Conservation (phyloP, 225 moss, liverwort and hornwort genomes). For the Bryoerythrophyllum caledonicum region DNA sequence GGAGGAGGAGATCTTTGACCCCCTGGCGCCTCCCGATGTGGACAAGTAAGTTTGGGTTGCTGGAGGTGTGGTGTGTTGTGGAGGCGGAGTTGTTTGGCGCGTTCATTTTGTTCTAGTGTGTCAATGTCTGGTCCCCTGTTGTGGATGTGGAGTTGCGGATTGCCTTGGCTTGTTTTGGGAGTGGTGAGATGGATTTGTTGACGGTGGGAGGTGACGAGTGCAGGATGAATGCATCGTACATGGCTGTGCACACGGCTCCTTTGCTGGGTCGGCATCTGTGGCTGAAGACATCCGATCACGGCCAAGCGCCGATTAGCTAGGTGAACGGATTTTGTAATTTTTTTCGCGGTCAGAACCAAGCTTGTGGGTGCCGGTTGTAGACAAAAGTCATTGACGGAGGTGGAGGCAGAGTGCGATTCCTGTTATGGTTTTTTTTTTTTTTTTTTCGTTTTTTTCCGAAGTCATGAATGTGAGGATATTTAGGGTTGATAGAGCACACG, state of each 20-base stretch:
- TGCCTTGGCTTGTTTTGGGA: neutral
- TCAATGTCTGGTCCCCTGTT: neutral
- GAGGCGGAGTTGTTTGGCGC: neutral
- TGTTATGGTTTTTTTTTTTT: neutral
- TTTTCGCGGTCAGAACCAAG: conserved; percentile 13
- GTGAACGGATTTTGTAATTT: neutral
- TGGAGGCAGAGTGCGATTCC: conserved; percentile 33
- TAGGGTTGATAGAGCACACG: conserved; percentile 34
- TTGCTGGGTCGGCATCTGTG: conserved; percentile 96
- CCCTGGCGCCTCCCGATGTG: conserved; percentile 90
- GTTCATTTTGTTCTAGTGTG: neutral
- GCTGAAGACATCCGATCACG: conserved; percentile 98
- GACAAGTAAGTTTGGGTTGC: conserved; percentile 79
- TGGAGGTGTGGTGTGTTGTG: neutral
- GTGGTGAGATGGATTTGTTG: neutral
- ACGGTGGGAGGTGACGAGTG: conserved; percentile 36
- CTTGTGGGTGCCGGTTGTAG: conserved; percentile 35
- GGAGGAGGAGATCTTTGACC: conserved; percentile 99
- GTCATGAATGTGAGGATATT: conserved; percentile 32
- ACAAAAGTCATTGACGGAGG: conserved; percentile 22
- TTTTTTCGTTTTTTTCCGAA: neutral
- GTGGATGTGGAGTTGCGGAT: neutral
- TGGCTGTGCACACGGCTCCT: conserved; percentile 89
- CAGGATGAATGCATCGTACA: conserved; percentile 98
- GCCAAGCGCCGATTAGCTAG: conserved; percentile 80